Evolutionary conservation across 192 early-diverging fungal genomes (phyloP), one percentile per base, ranked within the genome.

Genomic region (Umbelopsis ramanniana): DNA sequence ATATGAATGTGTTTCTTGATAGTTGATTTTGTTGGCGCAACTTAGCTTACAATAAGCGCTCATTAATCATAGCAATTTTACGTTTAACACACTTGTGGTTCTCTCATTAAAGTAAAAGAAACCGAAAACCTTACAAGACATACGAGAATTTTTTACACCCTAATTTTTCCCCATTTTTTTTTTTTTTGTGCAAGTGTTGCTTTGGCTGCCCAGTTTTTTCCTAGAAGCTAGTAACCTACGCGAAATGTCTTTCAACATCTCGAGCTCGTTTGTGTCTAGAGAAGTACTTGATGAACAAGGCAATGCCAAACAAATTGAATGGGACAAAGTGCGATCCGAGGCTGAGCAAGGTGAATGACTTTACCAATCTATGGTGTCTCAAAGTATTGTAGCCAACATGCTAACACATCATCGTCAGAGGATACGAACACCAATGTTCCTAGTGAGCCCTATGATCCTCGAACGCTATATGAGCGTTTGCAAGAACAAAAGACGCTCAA

Each of bases 401-500:
- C 40, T 12, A 6, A 43, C 26, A 29, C 0, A 7, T 8, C 67
- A 24, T 9, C 15, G 46, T 19, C 21, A 50, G 67, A 46, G 45
- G 48, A 46, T 60, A 46, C 68, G 63, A 52, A 68, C 26, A 29
- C 54, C 15, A 60, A 66, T 66, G 46, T 33, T 26, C 47, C 46
- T 11, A 50, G 33, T 47, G 67, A 68, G 12, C 75, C 81, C 1
- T 91, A 91, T 71, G 91, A 93, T 66, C 88, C 91, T 29, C 87
- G 91, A 9, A 93, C 91, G 12, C 83, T 93, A 17, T 93, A 85
- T 68, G 91, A 93, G 73, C 86, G 86, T n/a, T 76, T 93, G 17
- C 89, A 91, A 71, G 91, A 91, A 71, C 90, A 93, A 72, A 85
- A 83, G 52, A 77, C 76, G 29, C 77, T 81, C 40, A 93, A 93